A percentile compares a stretch with the other conserved stretches of the same genome.
Conservation (phyloP, 2,329 filamentous ascomycete genomes). For the Dothistroma septosporum region DNA sequence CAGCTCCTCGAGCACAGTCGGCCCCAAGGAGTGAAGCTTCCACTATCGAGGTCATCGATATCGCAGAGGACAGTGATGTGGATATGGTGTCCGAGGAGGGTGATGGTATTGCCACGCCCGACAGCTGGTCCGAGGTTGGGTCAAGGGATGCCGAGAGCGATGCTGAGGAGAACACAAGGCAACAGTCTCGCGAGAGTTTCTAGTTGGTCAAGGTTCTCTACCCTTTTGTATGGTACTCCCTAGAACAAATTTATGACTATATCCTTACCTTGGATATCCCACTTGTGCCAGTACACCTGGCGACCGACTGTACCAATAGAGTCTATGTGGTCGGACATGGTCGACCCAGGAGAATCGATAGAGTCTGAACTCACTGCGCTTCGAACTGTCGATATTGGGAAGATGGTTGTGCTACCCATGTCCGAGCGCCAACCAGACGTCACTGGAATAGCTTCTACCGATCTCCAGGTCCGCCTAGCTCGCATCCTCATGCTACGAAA, state of each 20-base stretch:
- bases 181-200: conserved; percentile 3
- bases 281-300: neutral
- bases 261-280: neutral
- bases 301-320: neutral
- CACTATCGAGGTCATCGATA: conserved; percentile 30
- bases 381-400: neutral
- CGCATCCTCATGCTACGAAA: neutral
- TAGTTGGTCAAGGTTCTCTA: neutral
- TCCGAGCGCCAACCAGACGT: neutral
- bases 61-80: conserved; percentile 33
- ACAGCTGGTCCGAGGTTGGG: conserved; percentile 38
- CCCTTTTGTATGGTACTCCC: conserved; percentile 2
- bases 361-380: neutral
- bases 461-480: neutral
- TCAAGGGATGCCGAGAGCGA: conserved; percentile 35
- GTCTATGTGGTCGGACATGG: neutral
- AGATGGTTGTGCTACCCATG: neutral
- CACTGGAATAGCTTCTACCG: neutral
- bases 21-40: conserved; percentile 21
- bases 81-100: conserved; percentile 35
- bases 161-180: conserved; percentile 19
- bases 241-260: conserved; percentile 2
- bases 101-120: conserved; percentile 35
- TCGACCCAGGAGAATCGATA: neutral
- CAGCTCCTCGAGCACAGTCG: conserved; percentile 20